Evolutionary conservation across 352 stramenopile species (phyloP), one percentile per base, ranked within the genome.

Genomic region (Pythium utonaiense): DNA sequence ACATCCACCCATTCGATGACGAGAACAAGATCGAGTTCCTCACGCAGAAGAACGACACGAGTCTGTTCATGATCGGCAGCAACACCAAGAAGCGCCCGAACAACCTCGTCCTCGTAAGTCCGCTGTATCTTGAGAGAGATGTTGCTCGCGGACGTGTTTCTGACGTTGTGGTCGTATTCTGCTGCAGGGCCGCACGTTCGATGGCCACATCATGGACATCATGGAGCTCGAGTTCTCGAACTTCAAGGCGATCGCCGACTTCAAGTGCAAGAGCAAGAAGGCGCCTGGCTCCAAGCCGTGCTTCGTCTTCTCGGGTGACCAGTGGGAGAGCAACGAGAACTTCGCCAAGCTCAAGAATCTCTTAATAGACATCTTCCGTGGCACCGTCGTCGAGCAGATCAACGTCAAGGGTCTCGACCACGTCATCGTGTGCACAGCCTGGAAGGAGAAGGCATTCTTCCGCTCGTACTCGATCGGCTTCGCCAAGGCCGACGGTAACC

Each of bases 51-150:
- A 99, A 99, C 75, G 96, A 99, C 75, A 96, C 90, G 62, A 89
- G 91, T 22, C 72, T 99, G 3, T 99, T 99, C 76, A 83, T 93
- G 41, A 73, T 99, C 53, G 97, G 91, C 24, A 97, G 83, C 73
- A 92, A 96, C 84, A 99, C 97, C 60, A 99, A 99, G 79, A 99
- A 99, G 75, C 86, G 97, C 67, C 93, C 96, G 17, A 98, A 99
- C 78, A 99, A 99, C 71, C 71, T 99, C 27, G 84, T 99, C 19
- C 69, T 99, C 40, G 77, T 86, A 59, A 17, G 57, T 70, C 13
- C 7, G 25, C 13, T 25, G 25, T 21, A 3, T 36, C 24, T 22
- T 25, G 21, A 5, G 28, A 38, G 47, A 38, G 21, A 27, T 40
- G 3, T 22, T 40, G 4, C n/a, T 14, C 16, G 41, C 30, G 53